Percentiles rank a stretch among this genome's conserved stretches.
Conservation (phyloP, 2,329 filamentous ascomycete species). For the Alternaria angustiovoidea region DNA sequence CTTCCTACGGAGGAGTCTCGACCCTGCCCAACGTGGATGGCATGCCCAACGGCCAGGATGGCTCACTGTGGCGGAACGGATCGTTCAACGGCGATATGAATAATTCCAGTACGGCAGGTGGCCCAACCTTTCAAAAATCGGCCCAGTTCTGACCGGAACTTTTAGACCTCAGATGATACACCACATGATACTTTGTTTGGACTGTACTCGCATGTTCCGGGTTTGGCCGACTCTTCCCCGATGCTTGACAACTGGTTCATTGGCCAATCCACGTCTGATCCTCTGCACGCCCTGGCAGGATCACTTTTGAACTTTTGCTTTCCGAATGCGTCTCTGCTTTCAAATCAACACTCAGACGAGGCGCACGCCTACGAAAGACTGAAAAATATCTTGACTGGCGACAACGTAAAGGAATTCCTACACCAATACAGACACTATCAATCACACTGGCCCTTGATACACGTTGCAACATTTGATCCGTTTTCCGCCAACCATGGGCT, state of each 20-base stretch:
- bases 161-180: slow-evolving; percentile 55
- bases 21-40: slow-evolving; percentile 48
- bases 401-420: slow-evolving; percentile 75
- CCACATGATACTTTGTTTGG: slow-evolving; percentile 59
- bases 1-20: slow-evolving; percentile 45
- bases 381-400: slow-evolving; percentile 66
- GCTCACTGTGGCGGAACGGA: slow-evolving; percentile 54
- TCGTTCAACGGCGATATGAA: slow-evolving; percentile 53
- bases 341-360: slow-evolving; percentile 35
- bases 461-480: slow-evolving; percentile 75
- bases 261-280: slow-evolving; percentile 49
- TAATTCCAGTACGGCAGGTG: slow-evolving; percentile 56
- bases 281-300: slow-evolving; percentile 56
- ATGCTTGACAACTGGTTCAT: slow-evolving; percentile 54
- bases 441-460: slow-evolving; percentile 75
- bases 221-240: slow-evolving; percentile 52
- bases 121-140: slow-evolving; percentile 55
- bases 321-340: slow-evolving; percentile 51
- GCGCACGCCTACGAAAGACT: slow-evolving; percentile 63
- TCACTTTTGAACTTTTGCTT: slow-evolving; percentile 61
- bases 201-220: slow-evolving; percentile 56
- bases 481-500: slow-evolving; percentile 72
- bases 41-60: slow-evolving; percentile 48
- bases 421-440: slow-evolving; percentile 76
- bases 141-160: slow-evolving; percentile 53